Evolutionary conservation across 306 rosid genomes (phyloP).

Genomic region (Gastrolobium bilobum): DNA sequence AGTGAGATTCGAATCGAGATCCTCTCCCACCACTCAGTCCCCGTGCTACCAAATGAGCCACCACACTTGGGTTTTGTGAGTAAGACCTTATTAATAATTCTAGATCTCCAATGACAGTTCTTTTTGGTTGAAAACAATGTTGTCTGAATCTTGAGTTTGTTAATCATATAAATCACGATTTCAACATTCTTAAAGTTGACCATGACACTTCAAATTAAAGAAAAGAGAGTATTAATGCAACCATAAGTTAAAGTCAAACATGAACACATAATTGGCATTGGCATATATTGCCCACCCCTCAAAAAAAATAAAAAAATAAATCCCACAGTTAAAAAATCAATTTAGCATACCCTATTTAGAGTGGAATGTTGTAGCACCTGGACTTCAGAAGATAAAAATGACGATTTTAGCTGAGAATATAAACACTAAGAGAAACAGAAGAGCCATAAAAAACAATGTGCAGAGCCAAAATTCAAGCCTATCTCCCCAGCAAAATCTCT

Average conservation of each 20-base stretch:
- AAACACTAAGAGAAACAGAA: slow-evolving; percentile 41
- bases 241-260: slow-evolving; percentile 15
- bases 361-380: neutral
- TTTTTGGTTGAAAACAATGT: slow-evolving; percentile 3
- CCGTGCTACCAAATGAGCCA: too few species aligned
- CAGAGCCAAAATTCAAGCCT: slow-evolving; percentile 39
- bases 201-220: neutral
- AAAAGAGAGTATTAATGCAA: neutral
- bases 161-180: slow-evolving; percentile 20
- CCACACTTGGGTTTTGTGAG: too few species aligned
- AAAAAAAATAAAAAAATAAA: neutral
- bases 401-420: slow-evolving; percentile 50
- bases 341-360: neutral
- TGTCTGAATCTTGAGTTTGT: slow-evolving; percentile 3
- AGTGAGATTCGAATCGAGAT: too few species aligned
- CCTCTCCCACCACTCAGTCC: too few species aligned
- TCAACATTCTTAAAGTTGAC: slow-evolving; percentile 26
- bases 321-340: slow-evolving; percentile 24
- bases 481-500: slow-evolving; percentile 2
- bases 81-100: neutral
- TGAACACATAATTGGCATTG: slow-evolving; percentile 28
- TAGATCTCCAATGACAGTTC: neutral
- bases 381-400: slow-evolving; percentile 29
- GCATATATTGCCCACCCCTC: neutral
- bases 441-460: slow-evolving; percentile 37